Conservation (phyloP, 2,329 filamentous ascomycete genomes). For the Bipolaris sorokiniana region DNA sequence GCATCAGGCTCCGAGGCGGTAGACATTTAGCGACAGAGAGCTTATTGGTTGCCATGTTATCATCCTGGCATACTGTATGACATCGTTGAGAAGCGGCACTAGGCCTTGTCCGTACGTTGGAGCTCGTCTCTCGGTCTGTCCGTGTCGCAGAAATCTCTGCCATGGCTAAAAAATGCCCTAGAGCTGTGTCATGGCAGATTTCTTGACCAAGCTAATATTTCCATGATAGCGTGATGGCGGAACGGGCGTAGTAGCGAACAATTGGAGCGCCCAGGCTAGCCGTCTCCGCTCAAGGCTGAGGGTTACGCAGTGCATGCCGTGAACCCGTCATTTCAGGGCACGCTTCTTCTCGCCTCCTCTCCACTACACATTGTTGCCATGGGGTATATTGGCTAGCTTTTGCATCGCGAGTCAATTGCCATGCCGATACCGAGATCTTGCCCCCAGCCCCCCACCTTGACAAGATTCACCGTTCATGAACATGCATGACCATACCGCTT, state of each 20-base stretch:
- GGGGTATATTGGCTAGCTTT: constrained; percentile 1
- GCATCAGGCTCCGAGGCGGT: constrained; percentile 16
- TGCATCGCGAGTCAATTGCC: background rate
- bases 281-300: constrained; percentile 10
- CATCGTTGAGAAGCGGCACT: constrained; percentile 1
- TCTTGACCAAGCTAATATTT: background rate
- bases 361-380: background rate
- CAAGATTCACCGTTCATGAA: constrained; percentile 4
- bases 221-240: background rate
- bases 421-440: constrained; percentile 5
- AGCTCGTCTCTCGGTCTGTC: constrained; percentile 7
- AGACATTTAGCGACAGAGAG: constrained; percentile 5
- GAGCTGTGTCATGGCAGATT: background rate
- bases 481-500: background rate
- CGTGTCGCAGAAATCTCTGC: constrained; percentile 7
- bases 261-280: constrained; percentile 5
- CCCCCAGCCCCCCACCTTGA: background rate
- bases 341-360: constrained; percentile 8
- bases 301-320: constrained; percentile 4
- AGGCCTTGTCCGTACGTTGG: constrained; percentile 3
- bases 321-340: constrained; percentile 11
- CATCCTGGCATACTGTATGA: constrained; percentile 11
- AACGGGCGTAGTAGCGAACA: constrained; percentile 2
- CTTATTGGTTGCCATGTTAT: constrained; percentile 10
- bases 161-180: constrained; percentile 14